phyloP scores from a whole-genome alignment of 1,139 yeast genomes.

The Casaregolazyma suthepensis region DNA sequence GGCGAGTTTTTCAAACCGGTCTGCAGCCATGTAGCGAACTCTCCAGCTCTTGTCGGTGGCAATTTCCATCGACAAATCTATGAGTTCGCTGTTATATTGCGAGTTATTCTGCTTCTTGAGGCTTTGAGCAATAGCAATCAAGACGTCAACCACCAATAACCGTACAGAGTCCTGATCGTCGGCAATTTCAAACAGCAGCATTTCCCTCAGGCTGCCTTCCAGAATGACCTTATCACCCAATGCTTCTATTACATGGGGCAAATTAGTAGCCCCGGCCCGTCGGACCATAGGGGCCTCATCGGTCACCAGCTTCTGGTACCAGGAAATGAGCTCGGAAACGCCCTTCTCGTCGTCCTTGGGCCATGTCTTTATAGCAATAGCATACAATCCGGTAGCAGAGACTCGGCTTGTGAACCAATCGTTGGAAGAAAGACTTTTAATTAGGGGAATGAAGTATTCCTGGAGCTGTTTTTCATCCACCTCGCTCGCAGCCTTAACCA shows the following conservation, averaged over 20 bases:
- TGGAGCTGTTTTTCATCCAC: constrained; percentile 63
- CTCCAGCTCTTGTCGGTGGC: constrained; percentile 95
- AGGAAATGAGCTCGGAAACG: constrained; percentile 46
- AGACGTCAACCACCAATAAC: constrained; percentile 78
- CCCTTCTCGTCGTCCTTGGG: constrained; percentile 23
- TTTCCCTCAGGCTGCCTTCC: constrained; percentile 48
- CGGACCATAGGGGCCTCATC: constrained; percentile 99
- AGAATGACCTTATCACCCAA: constrained; percentile 39
- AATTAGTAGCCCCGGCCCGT: constrained; percentile 82
- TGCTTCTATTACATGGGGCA: constrained; percentile 64
- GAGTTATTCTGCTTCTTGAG: constrained; percentile 28
- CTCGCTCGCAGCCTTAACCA: constrained; percentile 62
- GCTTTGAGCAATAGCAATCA: constrained; percentile 46
- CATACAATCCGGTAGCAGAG: constrained; percentile 85
- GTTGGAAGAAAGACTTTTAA: constrained; percentile 73
- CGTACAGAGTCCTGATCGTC: constrained; percentile 97
- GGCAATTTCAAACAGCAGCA: constrained; percentile 72
- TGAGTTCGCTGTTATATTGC: constrained; percentile 28
- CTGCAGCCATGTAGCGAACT: constrained; percentile 96
- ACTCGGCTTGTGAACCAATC: constrained; percentile 95
- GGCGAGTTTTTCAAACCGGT: constrained; percentile 73
- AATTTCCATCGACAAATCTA: constrained; percentile 48
- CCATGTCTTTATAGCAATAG: constrained; percentile 61
- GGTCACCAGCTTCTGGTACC: constrained; percentile 64
- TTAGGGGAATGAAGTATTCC: constrained; percentile 64